Evolutionary conservation across 495 filamentous ascomycete species (phyloP).

Genomic region (Beverwykella pulmonaria): DNA sequence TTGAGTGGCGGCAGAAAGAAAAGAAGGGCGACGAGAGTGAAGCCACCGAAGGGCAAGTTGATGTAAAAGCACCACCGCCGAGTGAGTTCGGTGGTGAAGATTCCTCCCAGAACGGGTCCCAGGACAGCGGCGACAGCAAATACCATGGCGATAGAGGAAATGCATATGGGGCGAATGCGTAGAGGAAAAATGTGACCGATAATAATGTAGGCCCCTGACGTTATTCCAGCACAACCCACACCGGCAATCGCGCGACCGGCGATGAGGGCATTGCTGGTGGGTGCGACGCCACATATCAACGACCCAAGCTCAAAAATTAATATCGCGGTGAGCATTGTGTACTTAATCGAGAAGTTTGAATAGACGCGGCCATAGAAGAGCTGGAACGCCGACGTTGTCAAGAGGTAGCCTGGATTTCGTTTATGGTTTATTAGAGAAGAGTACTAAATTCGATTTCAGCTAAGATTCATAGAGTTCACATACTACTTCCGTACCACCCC

Average conservation of each 20-base stretch:
- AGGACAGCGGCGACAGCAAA: no score
- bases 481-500: no score
- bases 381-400: not conserved
- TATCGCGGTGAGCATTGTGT: not conserved
- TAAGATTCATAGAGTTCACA: no score
- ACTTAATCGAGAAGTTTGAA: not conserved
- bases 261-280: not conserved
- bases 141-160: no score
- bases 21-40: slow-evolving; percentile 36
- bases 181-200: not conserved
- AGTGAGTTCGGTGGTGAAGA: slow-evolving; percentile 12
- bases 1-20: slow-evolving; percentile 27
- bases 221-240: slow-evolving; percentile 7
- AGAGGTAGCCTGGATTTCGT: not conserved
- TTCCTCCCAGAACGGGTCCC: slow-evolving; percentile 3
- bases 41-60: slow-evolving; percentile 42
- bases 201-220: slow-evolving; percentile 1
- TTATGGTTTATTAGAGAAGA: no score
- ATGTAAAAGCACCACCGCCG: slow-evolving; percentile 48
- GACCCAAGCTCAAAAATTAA: not conserved
- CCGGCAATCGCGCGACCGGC: not conserved
- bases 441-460: no score
- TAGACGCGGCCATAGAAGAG: not conserved
- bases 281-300: not conserved
- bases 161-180: not conserved